Evolutionary conservation across 1,284 basidiomycete genomes (phyloP).

Genomic region (Blastosporella zonata): DNA sequence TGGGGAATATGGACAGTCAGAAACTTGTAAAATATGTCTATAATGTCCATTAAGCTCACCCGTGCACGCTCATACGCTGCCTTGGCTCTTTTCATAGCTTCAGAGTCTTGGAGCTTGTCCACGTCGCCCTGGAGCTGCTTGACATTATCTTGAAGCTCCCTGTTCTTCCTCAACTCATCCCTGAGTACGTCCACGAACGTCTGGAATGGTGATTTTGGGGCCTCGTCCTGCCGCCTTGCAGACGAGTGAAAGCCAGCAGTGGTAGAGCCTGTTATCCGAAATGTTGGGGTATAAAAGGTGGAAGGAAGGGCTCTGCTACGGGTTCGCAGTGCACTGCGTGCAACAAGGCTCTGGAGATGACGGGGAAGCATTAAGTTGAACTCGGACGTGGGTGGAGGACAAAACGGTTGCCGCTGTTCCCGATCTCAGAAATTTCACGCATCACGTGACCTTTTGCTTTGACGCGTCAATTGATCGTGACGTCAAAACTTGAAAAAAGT

Average conservation of each 20-base stretch:
- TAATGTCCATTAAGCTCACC: conserved; percentile 48
- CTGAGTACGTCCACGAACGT: conserved; percentile 70
- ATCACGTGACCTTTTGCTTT: conserved; percentile 7
- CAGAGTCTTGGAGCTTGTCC: conserved; percentile 94
- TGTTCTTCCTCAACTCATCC: conserved; percentile 88
- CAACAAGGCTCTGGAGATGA: conserved; percentile 36
- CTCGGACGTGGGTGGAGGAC: conserved; percentile 7
- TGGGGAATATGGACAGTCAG: conserved; percentile 45
- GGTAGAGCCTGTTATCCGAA: conserved; percentile 38
- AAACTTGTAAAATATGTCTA: background rate
- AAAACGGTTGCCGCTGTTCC: background rate
- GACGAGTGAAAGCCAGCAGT: conserved; percentile 65
- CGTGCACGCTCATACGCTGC: conserved; percentile 93
- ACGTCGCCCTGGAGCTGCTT: conserved; percentile 97
- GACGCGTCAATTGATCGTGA: background rate
- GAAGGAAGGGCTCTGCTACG: conserved; percentile 26
- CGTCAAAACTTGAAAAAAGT: background rate
- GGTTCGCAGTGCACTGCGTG: conserved; percentile 31
- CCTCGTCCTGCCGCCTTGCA: conserved; percentile 55
- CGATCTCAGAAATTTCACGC: conserved; percentile 14
- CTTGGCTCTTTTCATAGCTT: conserved; percentile 90
- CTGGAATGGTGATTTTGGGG: conserved; percentile 90
- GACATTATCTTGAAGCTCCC: conserved; percentile 94
- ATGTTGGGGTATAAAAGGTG: conserved; percentile 32
- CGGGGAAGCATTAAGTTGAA: conserved; percentile 34